Base-by-base conservation (phyloP, 2,329 filamentous ascomycete species). In the Aspergillus vadensis region DNA sequence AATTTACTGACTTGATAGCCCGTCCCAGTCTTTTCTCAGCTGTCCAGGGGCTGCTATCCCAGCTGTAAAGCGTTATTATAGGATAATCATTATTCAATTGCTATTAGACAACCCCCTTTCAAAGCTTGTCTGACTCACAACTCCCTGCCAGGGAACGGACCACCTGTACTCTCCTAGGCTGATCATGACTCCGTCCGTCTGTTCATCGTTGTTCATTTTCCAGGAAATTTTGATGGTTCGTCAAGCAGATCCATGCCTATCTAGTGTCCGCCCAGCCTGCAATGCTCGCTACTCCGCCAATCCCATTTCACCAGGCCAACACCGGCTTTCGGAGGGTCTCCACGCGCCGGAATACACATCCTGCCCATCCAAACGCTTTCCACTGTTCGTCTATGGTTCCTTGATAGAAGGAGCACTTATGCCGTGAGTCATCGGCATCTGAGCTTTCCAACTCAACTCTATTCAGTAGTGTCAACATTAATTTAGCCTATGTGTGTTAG, bases 221-320 rank as follows among this genome's bases (percentile, higher is more conserved):
- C 51, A 55, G 51, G 23, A 56, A 61, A 57, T 52, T 61, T 55
- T 56, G 23, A 30, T 49, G 21, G 49, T 32, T 55, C 54, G 30
- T 25, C n/a, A 27, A 55, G 59, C 44, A 56, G 56, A 61, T 61
- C 59, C 52, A 52, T 59, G 44, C 52, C 54, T 23, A 51, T 56
- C 41, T 55, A 44, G 53, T 55, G 23, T 55, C 41, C 53, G 53
- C 53, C 41, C 41, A 44, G 55, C 41, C 49, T 57, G 49, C 48
- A 23, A 41, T 32, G 50, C 52, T 55, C 58, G 58, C 61, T 63
- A 60, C 54, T 58, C 30, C 61, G 55, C 49, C 49, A 57, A 60
- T 44, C 44, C 27, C n/a, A 32, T 51, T 30, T 12, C 43, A 17
- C 36, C 41, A 30, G 49, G 32, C 47, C 15, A 43, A 47, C 47